A percentile compares a stretch with the other conserved stretches of the same genome.
Conservation (phyloP, 768 basidiomycete genomes). For the Lactarius psammicola region DNA sequence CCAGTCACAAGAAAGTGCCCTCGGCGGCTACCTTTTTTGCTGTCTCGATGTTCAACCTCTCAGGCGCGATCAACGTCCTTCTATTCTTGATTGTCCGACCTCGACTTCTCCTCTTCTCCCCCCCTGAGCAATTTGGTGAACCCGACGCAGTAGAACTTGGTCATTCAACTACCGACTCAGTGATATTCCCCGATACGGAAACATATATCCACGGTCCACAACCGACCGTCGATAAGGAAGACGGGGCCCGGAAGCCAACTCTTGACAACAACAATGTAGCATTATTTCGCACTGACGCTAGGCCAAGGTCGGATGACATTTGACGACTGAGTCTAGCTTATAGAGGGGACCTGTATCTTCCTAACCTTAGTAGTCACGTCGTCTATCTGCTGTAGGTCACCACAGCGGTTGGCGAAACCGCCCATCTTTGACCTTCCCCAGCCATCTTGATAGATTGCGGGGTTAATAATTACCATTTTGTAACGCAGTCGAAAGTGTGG, state of each 20-base stretch:
- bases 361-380: no score
- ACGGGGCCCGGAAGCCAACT: not conserved
- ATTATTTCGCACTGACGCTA: not conserved
- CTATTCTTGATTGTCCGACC: slow-evolving; percentile 41
- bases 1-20: slow-evolving; percentile 30
- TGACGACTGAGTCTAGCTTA: no score
- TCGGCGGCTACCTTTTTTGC: slow-evolving; percentile 38
- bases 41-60: slow-evolving; percentile 38
- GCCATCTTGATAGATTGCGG: no score
- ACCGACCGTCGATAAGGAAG: not conserved
- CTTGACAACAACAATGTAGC: not conserved
- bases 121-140: not conserved
- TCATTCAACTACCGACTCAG: not conserved
- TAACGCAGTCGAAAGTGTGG: not conserved
- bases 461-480: no score
- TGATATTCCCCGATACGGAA: not conserved
- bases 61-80: slow-evolving; percentile 42
- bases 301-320: not conserved
- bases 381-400: no score
- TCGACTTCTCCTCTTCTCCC: slow-evolving; percentile 36
- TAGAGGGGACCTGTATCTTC: no score
- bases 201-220: not conserved
- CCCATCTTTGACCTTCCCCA: no score
- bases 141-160: not conserved
- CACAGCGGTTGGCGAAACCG: no score